Percentiles rank a stretch among this genome's conserved stretches.
phyloP scores from a whole-genome alignment of 2,329 filamentous ascomycete species.

The Pseudocercospora cruenta region DNA sequence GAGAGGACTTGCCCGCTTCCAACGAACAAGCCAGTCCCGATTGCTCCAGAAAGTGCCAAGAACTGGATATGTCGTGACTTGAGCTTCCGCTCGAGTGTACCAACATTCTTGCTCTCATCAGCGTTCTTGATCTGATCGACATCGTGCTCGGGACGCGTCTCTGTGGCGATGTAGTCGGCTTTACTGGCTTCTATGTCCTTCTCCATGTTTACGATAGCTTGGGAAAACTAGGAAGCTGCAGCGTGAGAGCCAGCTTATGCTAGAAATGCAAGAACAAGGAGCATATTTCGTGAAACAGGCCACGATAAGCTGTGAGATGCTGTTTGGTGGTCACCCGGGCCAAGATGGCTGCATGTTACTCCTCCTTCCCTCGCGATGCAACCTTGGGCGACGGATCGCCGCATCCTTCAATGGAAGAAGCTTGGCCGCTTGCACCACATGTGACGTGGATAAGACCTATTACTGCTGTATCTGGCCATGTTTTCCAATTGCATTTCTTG shows the following conservation, averaged over 20 bases:
- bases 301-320: not conserved
- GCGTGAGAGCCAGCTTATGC: not conserved
- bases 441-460: not conserved
- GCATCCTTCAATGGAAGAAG: not conserved
- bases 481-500: not conserved
- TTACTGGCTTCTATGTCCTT: slow-evolving; percentile 4
- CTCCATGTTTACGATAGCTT: not conserved
- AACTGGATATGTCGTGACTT: slow-evolving; percentile 66
- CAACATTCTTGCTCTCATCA: slow-evolving; percentile 17
- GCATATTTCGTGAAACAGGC: not conserved
- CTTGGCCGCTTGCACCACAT: not conserved
- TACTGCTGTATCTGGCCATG: no score
- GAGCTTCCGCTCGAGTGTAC: slow-evolving; percentile 52
- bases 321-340: not conserved
- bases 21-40: slow-evolving; percentile 40
- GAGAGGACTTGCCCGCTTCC: slow-evolving; percentile 33
- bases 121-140: not conserved
- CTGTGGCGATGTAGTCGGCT: slow-evolving; percentile 1
- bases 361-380: not conserved
- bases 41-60: slow-evolving; percentile 55
- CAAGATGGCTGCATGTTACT: not conserved
- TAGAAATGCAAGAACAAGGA: not conserved
- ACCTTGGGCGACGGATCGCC: not conserved
- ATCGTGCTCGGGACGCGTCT: not conserved
- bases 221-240: no score